Evolutionary conservation across 2,329 filamentous ascomycete species (phyloP).

Genomic region (Paecilomyces formosus): DNA sequence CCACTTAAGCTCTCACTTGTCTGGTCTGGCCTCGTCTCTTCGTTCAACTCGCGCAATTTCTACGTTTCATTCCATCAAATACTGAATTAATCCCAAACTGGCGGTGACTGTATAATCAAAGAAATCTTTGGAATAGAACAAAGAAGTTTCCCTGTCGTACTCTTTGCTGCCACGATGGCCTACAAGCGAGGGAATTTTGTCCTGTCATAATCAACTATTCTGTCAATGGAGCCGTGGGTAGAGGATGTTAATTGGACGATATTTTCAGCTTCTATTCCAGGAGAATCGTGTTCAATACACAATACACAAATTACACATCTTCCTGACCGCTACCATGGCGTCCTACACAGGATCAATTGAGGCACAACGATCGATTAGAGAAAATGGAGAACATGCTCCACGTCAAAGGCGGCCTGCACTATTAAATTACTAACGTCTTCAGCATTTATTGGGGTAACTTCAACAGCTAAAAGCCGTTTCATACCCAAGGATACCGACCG

Average conservation of each 20-base stretch:
- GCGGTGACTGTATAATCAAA: not conserved
- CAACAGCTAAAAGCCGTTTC: not conserved
- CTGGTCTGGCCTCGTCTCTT: not conserved
- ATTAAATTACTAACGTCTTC: not conserved
- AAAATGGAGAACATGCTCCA: not conserved
- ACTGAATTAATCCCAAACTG: not conserved
- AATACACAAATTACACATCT: not conserved
- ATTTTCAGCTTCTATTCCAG: not conserved
- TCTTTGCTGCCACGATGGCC: not conserved
- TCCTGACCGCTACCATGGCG: not conserved
- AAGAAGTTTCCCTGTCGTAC: too few species aligned
- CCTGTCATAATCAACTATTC: not conserved
- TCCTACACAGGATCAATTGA: not conserved
- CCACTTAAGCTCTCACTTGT: not conserved
- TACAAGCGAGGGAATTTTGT: not conserved
- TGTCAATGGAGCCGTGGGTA: not conserved
- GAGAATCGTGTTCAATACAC: not conserved
- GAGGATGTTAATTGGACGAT: not conserved
- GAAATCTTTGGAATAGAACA: not conserved
- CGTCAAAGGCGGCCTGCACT: not conserved
- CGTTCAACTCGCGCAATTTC: not conserved
- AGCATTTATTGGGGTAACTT: too few species aligned
- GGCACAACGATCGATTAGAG: not conserved
- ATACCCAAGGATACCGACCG: not conserved
- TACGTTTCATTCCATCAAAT: not conserved